These are phyloP conservation scores for Flaveria floridana DNA, from an alignment of 140 eudicot species.

Conservation along the genomic window DNA sequence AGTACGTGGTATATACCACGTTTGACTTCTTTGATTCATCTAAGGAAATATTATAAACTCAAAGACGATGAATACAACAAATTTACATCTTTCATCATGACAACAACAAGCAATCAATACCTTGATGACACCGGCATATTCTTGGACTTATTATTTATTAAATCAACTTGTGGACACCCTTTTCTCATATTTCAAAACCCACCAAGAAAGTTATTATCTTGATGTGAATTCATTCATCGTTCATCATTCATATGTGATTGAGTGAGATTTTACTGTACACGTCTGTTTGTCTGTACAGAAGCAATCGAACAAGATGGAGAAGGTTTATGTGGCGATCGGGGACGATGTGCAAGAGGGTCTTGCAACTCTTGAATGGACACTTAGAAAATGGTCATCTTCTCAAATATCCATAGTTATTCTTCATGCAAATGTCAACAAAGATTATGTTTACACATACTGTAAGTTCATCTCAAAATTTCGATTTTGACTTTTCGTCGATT, in stretches of 20 bases:
- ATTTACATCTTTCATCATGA: conserved; percentile 28
- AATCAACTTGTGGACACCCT: conserved; percentile 9
- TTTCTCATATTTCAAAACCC: conserved; percentile 30
- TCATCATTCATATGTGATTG: background rate
- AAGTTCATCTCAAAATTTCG: conserved; percentile 28
- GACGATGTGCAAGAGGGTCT: conserved; percentile 60
- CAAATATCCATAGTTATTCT: conserved; percentile 61
- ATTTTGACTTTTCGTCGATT: background rate
- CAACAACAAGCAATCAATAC: conserved; percentile 16
- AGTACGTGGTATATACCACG: background rate
- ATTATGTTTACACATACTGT: conserved; percentile 70
- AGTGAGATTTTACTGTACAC: background rate
- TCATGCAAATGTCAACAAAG: conserved; percentile 47
- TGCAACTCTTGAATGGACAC: conserved; percentile 65
- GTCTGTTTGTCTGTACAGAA: background rate
- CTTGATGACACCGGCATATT: conserved; percentile 34
- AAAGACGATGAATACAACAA: conserved; percentile 27
- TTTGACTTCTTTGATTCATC: conserved; percentile 13
- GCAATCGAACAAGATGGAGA: conserved; percentile 35
- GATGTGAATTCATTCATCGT: background rate
- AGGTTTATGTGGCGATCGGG: conserved; percentile 75
- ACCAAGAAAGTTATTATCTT: conserved; percentile 7
- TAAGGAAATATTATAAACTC: conserved; percentile 6
- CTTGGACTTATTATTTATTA: conserved; percentile 39
- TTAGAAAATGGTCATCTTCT: conserved; percentile 59